Evolutionary conservation across 2,329 filamentous ascomycete species (phyloP), one percentile per base, ranked within the genome.

Genomic region (Cercospora sesami): DNA sequence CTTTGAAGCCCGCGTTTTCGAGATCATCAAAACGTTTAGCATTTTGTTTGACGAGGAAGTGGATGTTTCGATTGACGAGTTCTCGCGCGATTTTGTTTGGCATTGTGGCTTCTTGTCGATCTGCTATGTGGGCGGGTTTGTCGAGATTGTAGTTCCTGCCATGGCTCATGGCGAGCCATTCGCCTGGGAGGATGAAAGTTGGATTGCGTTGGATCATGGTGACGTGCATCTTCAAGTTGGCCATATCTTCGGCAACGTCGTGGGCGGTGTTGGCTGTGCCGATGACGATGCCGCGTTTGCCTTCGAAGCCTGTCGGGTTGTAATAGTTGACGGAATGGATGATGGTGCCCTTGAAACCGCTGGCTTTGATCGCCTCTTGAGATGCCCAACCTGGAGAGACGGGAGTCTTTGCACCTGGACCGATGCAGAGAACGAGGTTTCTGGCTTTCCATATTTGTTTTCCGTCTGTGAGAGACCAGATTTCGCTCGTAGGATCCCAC

Each of bases 201-300:
- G 75, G 77, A 57, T 74, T 78, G 31, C 83, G 79, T 69, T 85
- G 83, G 0, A 84, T 73, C 71, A 85, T 82, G 12, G 82, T 85
- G 14, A 81, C 78, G 31, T 79, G 76, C 60, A 81, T 70, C 4
- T 79, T 79, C 6, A 79, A 79, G 23, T 80, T 77, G 42, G 79
- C 77, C 78, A 83, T 84, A 72, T 84, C 82, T 72, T 83, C 79
- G 2, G 82, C 81, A 26, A 84, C 79, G 71, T 85, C 83, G 73
- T 84, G 82, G 1, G 79, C 82, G 0, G 82, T 83, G 69, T 85
- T 85, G 61, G 80, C 84, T 18, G 79, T 80, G 28, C 83, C 83
- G 16, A 85, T 75, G 0, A 85, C 79, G 33, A 84, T 72, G 5
- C 80, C 83, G 33, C 77, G 78, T 64, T 83, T 83, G 30, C 81